These are phyloP conservation scores for Teunomyces cretensis DNA, from an alignment of 805 yeast species.

Conservation along the genomic window DNA sequence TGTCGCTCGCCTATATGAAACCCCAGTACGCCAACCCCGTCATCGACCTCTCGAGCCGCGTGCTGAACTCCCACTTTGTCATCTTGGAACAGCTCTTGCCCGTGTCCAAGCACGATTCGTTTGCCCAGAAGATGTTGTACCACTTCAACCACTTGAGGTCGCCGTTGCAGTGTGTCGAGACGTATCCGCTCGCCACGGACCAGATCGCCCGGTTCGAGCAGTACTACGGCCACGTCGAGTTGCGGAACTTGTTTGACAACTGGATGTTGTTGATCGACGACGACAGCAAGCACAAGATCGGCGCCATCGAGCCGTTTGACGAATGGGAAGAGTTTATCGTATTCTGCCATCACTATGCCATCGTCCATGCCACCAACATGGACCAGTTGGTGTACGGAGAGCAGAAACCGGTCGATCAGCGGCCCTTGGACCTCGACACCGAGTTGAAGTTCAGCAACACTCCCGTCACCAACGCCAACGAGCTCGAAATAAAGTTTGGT, in stretches of 20 bases:
- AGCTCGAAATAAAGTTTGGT: constrained; percentile 41
- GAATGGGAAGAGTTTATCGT: constrained; percentile 81
- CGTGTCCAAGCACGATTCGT: constrained; percentile 59
- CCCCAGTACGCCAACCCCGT: constrained; percentile 64
- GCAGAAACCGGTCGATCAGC: neutral
- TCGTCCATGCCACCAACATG: constrained; percentile 60
- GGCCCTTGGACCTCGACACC: neutral
- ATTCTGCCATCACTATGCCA: constrained; percentile 72
- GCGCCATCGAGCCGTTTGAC: constrained; percentile 65
- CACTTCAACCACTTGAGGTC: constrained; percentile 68
- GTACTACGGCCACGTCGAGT: constrained; percentile 52
- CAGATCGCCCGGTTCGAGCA: constrained; percentile 52
- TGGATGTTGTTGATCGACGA: constrained; percentile 51
- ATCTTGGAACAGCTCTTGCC: constrained; percentile 74
- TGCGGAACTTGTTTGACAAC: constrained; percentile 53
- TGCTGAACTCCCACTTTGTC: constrained; percentile 57
- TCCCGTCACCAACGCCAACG: neutral
- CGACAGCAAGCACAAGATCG: constrained; percentile 41
- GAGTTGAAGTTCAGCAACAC: neutral
- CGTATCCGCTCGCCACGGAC: constrained; percentile 50
- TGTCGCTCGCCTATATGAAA: constrained; percentile 77
- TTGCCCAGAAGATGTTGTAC: constrained; percentile 70
- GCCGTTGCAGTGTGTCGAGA: constrained; percentile 63
- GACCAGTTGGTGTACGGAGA: neutral
- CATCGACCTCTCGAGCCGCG: constrained; percentile 46